Conservation (phyloP, 2,329 filamentous ascomycete species). For the Penicillium olsonii region DNA sequence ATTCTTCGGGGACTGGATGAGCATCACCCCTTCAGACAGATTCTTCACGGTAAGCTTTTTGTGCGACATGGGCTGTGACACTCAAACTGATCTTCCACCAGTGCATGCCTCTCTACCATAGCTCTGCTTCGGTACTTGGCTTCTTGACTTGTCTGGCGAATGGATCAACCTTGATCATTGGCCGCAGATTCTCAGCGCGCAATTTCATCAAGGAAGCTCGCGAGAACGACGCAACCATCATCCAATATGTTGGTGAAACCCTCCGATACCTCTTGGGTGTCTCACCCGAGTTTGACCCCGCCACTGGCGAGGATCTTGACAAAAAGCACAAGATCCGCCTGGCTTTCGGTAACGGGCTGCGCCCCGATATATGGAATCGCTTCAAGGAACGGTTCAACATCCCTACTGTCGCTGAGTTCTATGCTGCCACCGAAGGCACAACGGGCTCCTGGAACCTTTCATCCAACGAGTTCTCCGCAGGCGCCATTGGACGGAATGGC, state of each 20-base stretch:
- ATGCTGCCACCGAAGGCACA: slow-evolving; percentile 73
- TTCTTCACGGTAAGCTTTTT: slow-evolving; percentile 67
- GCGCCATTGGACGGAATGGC: slow-evolving; percentile 76
- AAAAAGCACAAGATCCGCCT: slow-evolving; percentile 70
- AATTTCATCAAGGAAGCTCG: slow-evolving; percentile 77
- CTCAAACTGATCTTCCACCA: slow-evolving; percentile 33
- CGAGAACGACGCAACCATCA: slow-evolving; percentile 68
- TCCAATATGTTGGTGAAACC: slow-evolving; percentile 88
- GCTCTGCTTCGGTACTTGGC: slow-evolving; percentile 72
- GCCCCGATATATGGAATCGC: slow-evolving; percentile 80
- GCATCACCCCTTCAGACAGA: slow-evolving; percentile 63
- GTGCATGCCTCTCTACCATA: slow-evolving; percentile 90
- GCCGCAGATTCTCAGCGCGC: slow-evolving; percentile 74
- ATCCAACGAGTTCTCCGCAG: slow-evolving; percentile 70
- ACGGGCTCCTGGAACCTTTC: slow-evolving; percentile 71
- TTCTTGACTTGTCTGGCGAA: slow-evolving; percentile 61
- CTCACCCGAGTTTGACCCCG: slow-evolving; percentile 61
- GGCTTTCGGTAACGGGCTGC: slow-evolving; percentile 81
- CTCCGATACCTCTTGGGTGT: slow-evolving; percentile 77
- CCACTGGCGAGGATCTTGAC: slow-evolving; percentile 69
- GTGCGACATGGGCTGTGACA: neutral
- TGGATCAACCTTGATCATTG: slow-evolving; percentile 69
- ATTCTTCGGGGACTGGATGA: slow-evolving; percentile 59
- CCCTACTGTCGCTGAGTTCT: slow-evolving; percentile 74
- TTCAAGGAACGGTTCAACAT: slow-evolving; percentile 83